Conservation (phyloP, 495 filamentous ascomycete genomes). For the Neurospora terricola region DNA sequence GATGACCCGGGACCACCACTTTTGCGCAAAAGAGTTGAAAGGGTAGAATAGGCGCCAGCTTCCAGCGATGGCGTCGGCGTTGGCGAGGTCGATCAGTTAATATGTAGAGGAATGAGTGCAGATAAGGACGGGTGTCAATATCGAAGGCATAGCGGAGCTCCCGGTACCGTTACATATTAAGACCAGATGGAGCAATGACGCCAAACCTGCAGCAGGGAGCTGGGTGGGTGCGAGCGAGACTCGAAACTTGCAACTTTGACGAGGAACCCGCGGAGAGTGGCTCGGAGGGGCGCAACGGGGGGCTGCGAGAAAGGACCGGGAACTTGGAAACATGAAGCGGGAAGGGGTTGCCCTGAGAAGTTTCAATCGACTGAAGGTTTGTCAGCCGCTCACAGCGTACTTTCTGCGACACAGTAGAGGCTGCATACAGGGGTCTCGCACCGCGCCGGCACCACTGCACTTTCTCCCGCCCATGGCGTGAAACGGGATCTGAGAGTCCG, state of each 20-base stretch:
- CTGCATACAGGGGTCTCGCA: background rate
- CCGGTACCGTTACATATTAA: background rate
- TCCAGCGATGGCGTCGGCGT: constrained; percentile 10
- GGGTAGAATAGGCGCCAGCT: constrained; percentile 8
- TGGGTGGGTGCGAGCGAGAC: background rate
- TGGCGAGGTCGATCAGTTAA: background rate
- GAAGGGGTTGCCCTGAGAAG: background rate
- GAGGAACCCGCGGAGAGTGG: background rate
- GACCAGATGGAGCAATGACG: background rate
- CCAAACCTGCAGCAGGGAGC: background rate
- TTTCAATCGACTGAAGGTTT: background rate
- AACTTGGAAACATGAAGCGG: background rate
- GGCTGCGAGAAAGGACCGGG: background rate
- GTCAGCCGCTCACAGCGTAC: background rate
- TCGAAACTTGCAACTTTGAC: background rate
- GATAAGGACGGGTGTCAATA: background rate
- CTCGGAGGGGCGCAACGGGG: background rate
- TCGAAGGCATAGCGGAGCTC: background rate
- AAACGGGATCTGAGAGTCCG: background rate
- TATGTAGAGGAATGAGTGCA: background rate
- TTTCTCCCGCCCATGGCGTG: background rate
- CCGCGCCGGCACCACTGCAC: background rate
- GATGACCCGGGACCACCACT: background rate
- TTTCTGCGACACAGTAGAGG: background rate
- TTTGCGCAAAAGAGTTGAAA: background rate